A percentile compares a stretch with the other conserved stretches of the same genome.
phyloP scores from a whole-genome alignment of 2,329 filamentous ascomycete genomes.

The Colletotrichum chrysophilum region DNA sequence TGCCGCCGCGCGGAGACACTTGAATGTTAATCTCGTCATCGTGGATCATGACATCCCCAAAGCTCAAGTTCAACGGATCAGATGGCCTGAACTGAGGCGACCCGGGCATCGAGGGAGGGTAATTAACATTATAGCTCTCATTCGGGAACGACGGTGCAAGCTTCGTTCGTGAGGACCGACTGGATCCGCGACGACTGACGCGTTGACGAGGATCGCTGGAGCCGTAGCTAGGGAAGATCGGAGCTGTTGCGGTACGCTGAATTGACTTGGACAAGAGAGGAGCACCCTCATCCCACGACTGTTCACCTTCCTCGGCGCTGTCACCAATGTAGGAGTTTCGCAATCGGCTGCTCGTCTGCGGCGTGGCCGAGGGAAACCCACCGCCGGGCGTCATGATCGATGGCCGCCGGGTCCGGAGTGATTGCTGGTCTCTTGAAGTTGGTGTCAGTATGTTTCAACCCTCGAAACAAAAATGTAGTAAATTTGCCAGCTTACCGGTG shows the following conservation, averaged over 20 bases:
- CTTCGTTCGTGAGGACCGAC: constrained; percentile 55
- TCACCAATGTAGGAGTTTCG: constrained; percentile 36
- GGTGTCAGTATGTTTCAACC: background rate
- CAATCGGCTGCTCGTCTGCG: constrained; percentile 25
- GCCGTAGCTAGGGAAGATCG: constrained; percentile 19
- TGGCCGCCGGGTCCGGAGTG: constrained; percentile 68
- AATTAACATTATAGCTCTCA: constrained; percentile 68
- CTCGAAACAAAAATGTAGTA: background rate
- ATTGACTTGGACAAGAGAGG: constrained; percentile 57
- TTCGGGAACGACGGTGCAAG: constrained; percentile 35
- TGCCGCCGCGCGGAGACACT: constrained; percentile 32
- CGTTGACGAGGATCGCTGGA: constrained; percentile 24
- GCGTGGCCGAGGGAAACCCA: constrained; percentile 33
- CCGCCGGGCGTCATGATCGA: constrained; percentile 47
- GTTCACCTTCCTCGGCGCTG: constrained; percentile 52
- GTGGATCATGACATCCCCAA: constrained; percentile 74
- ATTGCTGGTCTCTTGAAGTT: constrained; percentile 58
- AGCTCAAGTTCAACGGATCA: constrained; percentile 59
- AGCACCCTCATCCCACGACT: constrained; percentile 51
- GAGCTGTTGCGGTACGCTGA: constrained; percentile 32
- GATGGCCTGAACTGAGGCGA: constrained; percentile 59
- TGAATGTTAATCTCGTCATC: constrained; percentile 58
- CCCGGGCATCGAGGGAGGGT: constrained; percentile 71
- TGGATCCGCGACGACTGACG: constrained; percentile 52
- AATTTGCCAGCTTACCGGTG: constrained; percentile 66